phyloP scores from a whole-genome alignment of 2,329 filamentous ascomycete genomes.

The Aspergillus nomiae region DNA sequence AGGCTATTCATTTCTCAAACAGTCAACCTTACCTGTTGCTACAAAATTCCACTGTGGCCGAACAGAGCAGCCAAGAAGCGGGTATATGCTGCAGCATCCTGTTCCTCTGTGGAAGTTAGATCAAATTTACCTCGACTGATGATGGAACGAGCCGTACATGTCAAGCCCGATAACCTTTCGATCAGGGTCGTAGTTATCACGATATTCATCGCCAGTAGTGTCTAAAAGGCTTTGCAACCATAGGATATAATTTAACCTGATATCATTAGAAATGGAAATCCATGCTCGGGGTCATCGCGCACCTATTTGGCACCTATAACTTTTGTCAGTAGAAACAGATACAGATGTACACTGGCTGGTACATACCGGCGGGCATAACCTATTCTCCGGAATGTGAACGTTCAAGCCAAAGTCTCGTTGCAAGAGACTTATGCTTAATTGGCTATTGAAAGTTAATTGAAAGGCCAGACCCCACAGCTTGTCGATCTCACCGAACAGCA shows the following conservation, averaged over 20 bases:
- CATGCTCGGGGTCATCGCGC: slow-evolving; percentile 4
- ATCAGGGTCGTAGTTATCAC: slow-evolving; percentile 55
- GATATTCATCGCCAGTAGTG: slow-evolving; percentile 56
- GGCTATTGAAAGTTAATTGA: slow-evolving; percentile 38
- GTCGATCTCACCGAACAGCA: slow-evolving; percentile 64
- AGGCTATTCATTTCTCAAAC: neutral
- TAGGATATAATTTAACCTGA: slow-evolving; percentile 81
- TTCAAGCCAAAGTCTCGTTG: slow-evolving; percentile 72
- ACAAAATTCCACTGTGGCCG: slow-evolving; percentile 71
- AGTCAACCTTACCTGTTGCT: slow-evolving; percentile 57
- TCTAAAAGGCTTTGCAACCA: slow-evolving; percentile 86
- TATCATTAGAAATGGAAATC: slow-evolving; percentile 27
- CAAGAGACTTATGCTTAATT: slow-evolving; percentile 77
- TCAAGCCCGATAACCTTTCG: slow-evolving; percentile 71
- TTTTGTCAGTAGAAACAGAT: slow-evolving; percentile 6
- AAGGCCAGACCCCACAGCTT: neutral
- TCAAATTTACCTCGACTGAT: neutral
- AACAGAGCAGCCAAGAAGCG: slow-evolving; percentile 73
- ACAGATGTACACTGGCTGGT: neutral
- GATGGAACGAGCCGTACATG: slow-evolving; percentile 52
- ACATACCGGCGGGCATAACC: slow-evolving; percentile 81
- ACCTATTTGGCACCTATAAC: slow-evolving; percentile 50
- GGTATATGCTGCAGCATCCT: slow-evolving; percentile 89
- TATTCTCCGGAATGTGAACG: slow-evolving; percentile 71
- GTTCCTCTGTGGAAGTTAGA: slow-evolving; percentile 62